These are phyloP conservation scores for Angophora floribunda DNA, from an alignment of 345 rosid species.

Conservation along the genomic window DNA sequence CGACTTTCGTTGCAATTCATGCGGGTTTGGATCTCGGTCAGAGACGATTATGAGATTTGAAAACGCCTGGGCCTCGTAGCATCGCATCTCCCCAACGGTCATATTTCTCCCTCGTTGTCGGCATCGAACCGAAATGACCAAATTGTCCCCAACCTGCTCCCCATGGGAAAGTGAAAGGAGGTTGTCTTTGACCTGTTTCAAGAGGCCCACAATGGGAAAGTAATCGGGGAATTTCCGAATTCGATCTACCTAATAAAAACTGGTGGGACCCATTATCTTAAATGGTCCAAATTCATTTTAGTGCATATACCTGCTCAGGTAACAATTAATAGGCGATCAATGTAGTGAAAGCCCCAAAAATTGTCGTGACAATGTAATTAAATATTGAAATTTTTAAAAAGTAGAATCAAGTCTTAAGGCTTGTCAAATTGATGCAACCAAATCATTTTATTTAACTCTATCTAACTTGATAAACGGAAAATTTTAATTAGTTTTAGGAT, in stretches of 20 bases:
- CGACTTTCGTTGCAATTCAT: background rate
- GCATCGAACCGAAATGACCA: constrained; percentile 2
- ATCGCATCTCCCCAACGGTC: constrained; percentile 44
- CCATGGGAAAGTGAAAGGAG: background rate
- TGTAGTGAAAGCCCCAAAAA: no score
- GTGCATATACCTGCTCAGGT: background rate
- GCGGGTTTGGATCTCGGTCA: background rate
- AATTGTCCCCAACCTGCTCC: constrained; percentile 1
- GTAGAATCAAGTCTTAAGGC: no score
- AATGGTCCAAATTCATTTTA: background rate
- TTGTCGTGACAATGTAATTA: no score
- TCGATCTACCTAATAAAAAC: background rate
- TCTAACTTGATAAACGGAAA: no score
- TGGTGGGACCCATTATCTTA: background rate
- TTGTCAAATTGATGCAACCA: no score
- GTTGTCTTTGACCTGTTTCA: background rate
- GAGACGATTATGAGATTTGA: background rate
- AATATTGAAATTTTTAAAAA: no score
- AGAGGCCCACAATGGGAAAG: background rate
- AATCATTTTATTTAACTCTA: no score
- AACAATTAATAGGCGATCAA: background rate
- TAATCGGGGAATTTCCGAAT: background rate
- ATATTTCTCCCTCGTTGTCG: constrained; percentile 29
- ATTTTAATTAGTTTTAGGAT: no score
- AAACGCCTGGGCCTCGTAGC: background rate